These are phyloP conservation scores for Apiospora phragmitis DNA, from an alignment of 2,329 filamentous ascomycete genomes.

Conservation along the genomic window DNA sequence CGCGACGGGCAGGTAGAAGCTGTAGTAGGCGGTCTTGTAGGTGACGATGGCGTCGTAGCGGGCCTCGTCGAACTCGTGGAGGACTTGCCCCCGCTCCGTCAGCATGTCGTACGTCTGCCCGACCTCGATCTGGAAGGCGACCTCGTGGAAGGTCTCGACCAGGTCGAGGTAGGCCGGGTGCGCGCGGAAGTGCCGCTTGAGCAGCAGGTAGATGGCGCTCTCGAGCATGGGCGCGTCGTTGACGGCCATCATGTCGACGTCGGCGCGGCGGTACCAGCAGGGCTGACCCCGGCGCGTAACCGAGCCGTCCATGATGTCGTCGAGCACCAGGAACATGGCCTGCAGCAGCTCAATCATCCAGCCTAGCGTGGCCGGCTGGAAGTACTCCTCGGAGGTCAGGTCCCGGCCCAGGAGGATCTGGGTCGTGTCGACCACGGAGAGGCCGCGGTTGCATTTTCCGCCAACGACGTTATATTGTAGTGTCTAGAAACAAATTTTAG, in stretches of 20 bases:
- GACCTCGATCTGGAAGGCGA: conserved; percentile 89
- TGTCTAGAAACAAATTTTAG: no score
- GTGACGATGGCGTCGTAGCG: conserved; percentile 99
- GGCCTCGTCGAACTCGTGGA: conserved; percentile 90
- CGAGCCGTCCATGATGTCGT: conserved; percentile 97
- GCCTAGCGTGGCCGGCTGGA: conserved; percentile 82
- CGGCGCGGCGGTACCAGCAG: conserved; percentile 91
- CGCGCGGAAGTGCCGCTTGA: conserved; percentile 89
- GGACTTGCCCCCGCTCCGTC: conserved; percentile 89
- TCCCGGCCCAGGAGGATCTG: conserved; percentile 72
- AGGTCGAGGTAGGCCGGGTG: conserved; percentile 89
- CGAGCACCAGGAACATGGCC: conserved; percentile 96
- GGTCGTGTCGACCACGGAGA: conserved; percentile 92
- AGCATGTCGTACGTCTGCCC: conserved; percentile 93
- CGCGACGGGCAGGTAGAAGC: conserved; percentile 95
- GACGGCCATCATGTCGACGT: conserved; percentile 94
- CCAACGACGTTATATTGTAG: conserved; percentile 69
- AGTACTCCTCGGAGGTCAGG: conserved; percentile 81
- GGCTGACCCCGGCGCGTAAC: conserved; percentile 92
- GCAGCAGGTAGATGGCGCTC: conserved; percentile 81
- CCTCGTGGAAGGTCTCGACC: conserved; percentile 94
- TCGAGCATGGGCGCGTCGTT: conserved; percentile 98
- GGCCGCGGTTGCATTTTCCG: conserved; percentile 98
- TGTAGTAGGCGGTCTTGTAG: conserved; percentile 99
- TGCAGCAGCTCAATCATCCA: conserved; percentile 99